Percentiles rank a stretch among this genome's conserved stretches.
Conservation (phyloP, 2,329 filamentous ascomycete genomes). For the Lecanicillium sp. region DNA sequence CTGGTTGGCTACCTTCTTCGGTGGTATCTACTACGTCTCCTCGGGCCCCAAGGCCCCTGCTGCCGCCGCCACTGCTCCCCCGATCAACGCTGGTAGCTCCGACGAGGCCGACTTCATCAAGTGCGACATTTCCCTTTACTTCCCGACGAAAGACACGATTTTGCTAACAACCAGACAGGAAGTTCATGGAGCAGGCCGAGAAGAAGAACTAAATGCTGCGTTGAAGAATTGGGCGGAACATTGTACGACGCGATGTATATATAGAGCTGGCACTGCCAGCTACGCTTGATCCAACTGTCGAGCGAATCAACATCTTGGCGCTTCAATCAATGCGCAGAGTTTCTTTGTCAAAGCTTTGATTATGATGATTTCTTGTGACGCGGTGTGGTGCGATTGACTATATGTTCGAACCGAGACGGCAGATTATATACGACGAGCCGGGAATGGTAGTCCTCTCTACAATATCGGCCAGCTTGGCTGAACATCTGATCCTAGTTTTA, state of each 20-base stretch:
- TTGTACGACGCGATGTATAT: constrained; percentile 30
- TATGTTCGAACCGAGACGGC: neutral
- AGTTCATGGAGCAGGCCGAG: constrained; percentile 36
- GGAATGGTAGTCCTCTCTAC: too few relatives aligned
- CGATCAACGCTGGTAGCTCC: constrained; percentile 56
- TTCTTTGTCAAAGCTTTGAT: neutral
- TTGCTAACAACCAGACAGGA: constrained; percentile 27
- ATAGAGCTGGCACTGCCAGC: constrained; percentile 17
- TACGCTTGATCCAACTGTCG: constrained; percentile 1
- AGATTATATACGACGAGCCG: too few relatives aligned
- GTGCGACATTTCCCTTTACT: constrained; percentile 32
- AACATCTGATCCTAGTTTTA: too few relatives aligned
- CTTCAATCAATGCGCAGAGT: constrained; percentile 11
- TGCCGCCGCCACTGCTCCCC: constrained; percentile 43
- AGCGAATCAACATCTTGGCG: constrained; percentile 11
- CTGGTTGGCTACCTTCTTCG: constrained; percentile 46
- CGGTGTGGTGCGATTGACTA: neutral
- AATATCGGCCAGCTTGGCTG: too few relatives aligned
- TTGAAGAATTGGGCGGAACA: constrained; percentile 18
- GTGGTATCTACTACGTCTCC: constrained; percentile 39
- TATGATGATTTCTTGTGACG: neutral
- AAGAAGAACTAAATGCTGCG: constrained; percentile 33
- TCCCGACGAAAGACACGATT: neutral
- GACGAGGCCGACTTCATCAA: constrained; percentile 62
- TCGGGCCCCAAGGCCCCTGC: constrained; percentile 37